These are phyloP conservation scores for Fraxinus platypoda DNA, from an alignment of 305 asterid genomes.

Conservation along the genomic window DNA sequence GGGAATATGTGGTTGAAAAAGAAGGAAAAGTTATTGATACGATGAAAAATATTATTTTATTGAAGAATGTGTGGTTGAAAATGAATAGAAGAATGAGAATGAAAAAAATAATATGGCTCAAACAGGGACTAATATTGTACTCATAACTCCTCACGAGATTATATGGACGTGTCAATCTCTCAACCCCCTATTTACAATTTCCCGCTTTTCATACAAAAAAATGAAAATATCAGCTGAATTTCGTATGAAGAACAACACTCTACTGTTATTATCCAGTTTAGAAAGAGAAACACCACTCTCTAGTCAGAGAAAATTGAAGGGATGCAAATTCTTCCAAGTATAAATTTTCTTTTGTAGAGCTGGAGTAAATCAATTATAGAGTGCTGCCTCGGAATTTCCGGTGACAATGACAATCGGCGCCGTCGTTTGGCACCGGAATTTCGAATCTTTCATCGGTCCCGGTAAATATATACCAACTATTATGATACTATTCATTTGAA, in stretches of 20 bases:
- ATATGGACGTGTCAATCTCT: slow-evolving; percentile 40
- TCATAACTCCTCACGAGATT: neutral
- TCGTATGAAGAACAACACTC: slow-evolving; percentile 34
- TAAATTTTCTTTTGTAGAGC: neutral
- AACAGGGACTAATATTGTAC: slow-evolving; percentile 24
- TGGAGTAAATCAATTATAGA: slow-evolving; percentile 11
- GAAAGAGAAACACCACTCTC: slow-evolving; percentile 14
- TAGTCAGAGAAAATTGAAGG: neutral
- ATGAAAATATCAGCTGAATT: slow-evolving; percentile 19
- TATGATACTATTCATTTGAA: neutral
- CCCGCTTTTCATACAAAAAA: slow-evolving; percentile 36
- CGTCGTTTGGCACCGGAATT: slow-evolving; percentile 69
- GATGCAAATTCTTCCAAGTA: neutral
- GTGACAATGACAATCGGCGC: slow-evolving; percentile 77
- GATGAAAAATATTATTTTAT: too few relatives aligned
- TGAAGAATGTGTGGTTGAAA: too few relatives aligned
- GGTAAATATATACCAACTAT: slow-evolving; percentile 27
- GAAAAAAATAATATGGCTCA: too few relatives aligned
- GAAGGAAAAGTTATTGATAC: too few relatives aligned
- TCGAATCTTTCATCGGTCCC: slow-evolving; percentile 50
- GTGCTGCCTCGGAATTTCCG: slow-evolving; percentile 23
- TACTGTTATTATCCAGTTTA: slow-evolving; percentile 29
- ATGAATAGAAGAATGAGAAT: too few relatives aligned
- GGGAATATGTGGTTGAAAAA: too few relatives aligned
- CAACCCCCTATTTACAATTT: slow-evolving; percentile 27